These are phyloP conservation scores for Penicillium sp. DNA, from an alignment of 2,329 filamentous ascomycete species.

Conservation along the genomic window DNA sequence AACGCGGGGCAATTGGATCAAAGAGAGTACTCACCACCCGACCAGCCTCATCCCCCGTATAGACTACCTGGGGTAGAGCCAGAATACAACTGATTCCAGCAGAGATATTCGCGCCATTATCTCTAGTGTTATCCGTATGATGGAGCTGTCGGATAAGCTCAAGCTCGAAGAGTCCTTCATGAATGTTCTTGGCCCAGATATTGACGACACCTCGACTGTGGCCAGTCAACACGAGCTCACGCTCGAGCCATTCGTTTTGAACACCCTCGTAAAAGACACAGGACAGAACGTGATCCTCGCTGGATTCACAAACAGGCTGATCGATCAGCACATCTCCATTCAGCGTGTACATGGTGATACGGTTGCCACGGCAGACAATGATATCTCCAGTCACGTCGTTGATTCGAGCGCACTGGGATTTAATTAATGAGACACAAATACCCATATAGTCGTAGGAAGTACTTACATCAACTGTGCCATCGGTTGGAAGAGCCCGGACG, in stretches of 20 bases:
- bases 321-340: constrained; percentile 83
- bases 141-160: constrained; percentile 79
- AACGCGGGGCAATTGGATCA: not conserved
- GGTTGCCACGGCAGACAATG: constrained; percentile 74
- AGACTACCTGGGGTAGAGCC: constrained; percentile 78
- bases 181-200: constrained; percentile 60
- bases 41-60: constrained; percentile 92
- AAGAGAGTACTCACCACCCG: constrained; percentile 67
- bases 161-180: constrained; percentile 69
- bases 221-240: constrained; percentile 83
- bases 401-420: constrained; percentile 70
- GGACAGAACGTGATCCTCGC: constrained; percentile 74
- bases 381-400: constrained; percentile 92
- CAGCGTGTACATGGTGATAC: constrained; percentile 77
- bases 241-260: constrained; percentile 88
- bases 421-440: not conserved
- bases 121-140: constrained; percentile 69
- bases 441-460: not conserved
- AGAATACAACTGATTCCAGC: constrained; percentile 83
- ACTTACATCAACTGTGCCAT: constrained; percentile 51
- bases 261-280: constrained; percentile 92
- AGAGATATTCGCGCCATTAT: constrained; percentile 54
- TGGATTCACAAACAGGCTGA: constrained; percentile 71
- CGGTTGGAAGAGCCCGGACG: constrained; percentile 68
- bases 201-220: constrained; percentile 83